Base-by-base conservation (phyloP, 164 flowering plant genomes). In the Paratinospora sagittata region DNA sequence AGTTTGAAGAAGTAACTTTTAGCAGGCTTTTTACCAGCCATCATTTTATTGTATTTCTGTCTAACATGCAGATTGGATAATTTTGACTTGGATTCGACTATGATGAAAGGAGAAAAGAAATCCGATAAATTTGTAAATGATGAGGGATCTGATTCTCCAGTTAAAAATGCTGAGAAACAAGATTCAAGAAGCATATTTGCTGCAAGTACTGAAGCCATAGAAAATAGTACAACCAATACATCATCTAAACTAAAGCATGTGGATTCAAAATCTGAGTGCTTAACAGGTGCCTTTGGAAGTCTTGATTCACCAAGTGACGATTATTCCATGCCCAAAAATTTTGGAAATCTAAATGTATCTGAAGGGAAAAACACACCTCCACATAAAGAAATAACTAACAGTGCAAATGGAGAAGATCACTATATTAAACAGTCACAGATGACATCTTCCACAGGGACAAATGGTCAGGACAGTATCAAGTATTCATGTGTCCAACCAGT, bases 11-110 rank as follows among this genome's bases (percentile, higher is more conserved):
- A 21, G 24, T 55, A 55, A 55, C 61, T 55, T 55, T 43, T 7
- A 10, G 2, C 47, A 43, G 26, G 33, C n/a, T n/a, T 66, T n/a
- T 30, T 24, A 17, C 34, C 27, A 58, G 8, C 14, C 27, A 23
- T 27, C 58, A 37, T 57, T 30, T 67, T 69, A 75, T 49, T 37
- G 3, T 45, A 5, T 72, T 73, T 65, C 57, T 33, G 61, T 66
- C 57, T 70, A 73, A 63, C 21, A 16, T 70, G 71, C 83, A 87
- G 93, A 78, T 72, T 88, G 78, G 92, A 84, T 64, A 77, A 70
- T 77, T 90, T 91, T 76, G 80, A 82, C 77, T 78, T 88, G 70
- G 85, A 74, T 80, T 75, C 87, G 67, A 74, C 78, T 76, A 71
- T 80, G 52, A 65, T 14, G 45, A 77, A 84, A 78, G 80, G 65